Evolutionary conservation across 148 eudicot genomes (phyloP).

Genomic region (Chenopodium album): DNA sequence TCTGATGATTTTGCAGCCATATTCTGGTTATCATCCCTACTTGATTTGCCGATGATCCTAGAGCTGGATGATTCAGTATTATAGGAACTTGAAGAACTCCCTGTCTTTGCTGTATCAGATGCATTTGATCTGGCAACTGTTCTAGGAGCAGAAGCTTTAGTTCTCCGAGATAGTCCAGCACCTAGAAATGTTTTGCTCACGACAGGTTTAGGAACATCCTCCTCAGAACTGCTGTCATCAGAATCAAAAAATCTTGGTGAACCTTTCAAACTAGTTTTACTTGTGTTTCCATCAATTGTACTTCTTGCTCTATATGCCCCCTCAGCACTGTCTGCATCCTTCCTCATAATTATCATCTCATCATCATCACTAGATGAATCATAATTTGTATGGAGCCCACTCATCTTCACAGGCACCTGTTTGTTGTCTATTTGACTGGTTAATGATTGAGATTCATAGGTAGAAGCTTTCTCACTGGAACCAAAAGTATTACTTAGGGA

Average conservation of each 20-base stretch:
- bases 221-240: conserved; percentile 47
- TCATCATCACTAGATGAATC: conserved; percentile 40
- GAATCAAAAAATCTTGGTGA: conserved; percentile 41
- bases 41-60: conserved; percentile 23
- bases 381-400: conserved; percentile 16
- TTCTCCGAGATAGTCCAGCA: conserved; percentile 66
- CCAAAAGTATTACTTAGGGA: conserved; percentile 28
- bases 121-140: conserved; percentile 31
- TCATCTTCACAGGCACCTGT: conserved; percentile 23
- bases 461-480: conserved; percentile 23
- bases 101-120: conserved; percentile 23
- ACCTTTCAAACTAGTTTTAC: conserved; percentile 32
- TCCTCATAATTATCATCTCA: conserved; percentile 28
- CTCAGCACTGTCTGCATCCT: conserved; percentile 20
- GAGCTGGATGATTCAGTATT: conserved; percentile 28
- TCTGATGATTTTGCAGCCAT: conserved; percentile 30
- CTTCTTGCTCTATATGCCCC: conserved; percentile 17
- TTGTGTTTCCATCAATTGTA: conserved; percentile 26
- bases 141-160: conserved; percentile 45
- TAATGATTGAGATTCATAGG: not conserved
- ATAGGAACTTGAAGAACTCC: conserved; percentile 25
- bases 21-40: conserved; percentile 20
- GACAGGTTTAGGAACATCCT: conserved; percentile 38
- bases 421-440: conserved; percentile 18
- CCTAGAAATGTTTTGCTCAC: conserved; percentile 26